phyloP scores from a whole-genome alignment of 495 filamentous ascomycete genomes.

The Durotheca rogersii region DNA sequence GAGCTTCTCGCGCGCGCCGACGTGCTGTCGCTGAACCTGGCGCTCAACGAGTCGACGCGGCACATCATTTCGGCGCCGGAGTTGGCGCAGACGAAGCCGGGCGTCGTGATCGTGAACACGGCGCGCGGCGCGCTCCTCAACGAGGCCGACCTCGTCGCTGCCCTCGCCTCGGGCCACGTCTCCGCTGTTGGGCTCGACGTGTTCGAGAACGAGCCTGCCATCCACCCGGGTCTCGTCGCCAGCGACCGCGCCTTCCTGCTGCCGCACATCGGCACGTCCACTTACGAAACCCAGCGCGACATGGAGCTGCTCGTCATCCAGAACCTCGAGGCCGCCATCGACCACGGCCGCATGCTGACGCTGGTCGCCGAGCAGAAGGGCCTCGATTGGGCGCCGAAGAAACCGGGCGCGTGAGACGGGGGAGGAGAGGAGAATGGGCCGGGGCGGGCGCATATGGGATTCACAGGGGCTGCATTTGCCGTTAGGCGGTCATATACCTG shows the following conservation, averaged over 20 bases:
- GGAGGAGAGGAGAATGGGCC: too few relatives aligned
- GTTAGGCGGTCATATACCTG: too few relatives aligned
- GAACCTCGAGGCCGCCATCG: slow-evolving; percentile 64
- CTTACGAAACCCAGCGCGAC: slow-evolving; percentile 62
- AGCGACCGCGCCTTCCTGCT: slow-evolving; percentile 71
- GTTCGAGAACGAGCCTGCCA: slow-evolving; percentile 73
- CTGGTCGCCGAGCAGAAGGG: slow-evolving; percentile 68
- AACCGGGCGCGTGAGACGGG: background rate
- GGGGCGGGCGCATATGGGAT: too few relatives aligned
- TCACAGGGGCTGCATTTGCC: too few relatives aligned
- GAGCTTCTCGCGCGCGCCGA: slow-evolving; percentile 64
- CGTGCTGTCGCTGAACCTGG: slow-evolving; percentile 67
- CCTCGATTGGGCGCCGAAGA: slow-evolving; percentile 28
- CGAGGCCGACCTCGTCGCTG: slow-evolving; percentile 69
- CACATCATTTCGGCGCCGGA: slow-evolving; percentile 67
- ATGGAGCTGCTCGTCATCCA: slow-evolving; percentile 76
- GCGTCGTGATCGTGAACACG: slow-evolving; percentile 71
- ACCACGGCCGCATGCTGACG: slow-evolving; percentile 64
- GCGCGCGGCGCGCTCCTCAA: slow-evolving; percentile 72
- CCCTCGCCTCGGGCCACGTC: slow-evolving; percentile 68
- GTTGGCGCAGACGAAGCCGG: slow-evolving; percentile 70
- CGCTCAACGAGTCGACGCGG: slow-evolving; percentile 63
- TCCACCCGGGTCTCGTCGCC: slow-evolving; percentile 68
- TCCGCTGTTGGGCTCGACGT: slow-evolving; percentile 71
- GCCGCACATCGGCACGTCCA: slow-evolving; percentile 78